Base-by-base conservation (phyloP, 106 monocot species). In the Acanthochlamys bracteata region DNA sequence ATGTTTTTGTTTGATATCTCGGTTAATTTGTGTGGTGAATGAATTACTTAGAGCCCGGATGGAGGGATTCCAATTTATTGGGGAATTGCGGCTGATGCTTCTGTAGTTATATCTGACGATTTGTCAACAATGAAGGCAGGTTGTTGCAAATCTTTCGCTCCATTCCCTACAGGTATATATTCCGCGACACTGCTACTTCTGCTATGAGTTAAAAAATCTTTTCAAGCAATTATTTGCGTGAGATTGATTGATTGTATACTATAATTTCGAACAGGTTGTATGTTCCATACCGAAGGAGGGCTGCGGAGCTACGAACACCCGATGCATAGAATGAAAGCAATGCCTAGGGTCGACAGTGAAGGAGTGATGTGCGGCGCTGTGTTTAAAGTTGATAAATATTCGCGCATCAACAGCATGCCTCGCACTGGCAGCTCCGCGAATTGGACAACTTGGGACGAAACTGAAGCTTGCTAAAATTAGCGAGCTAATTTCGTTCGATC, bases 341-440 rank as follows among this genome's bases (percentile, higher is more conserved):
- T 92, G 92, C 92, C 92, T 21, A 77, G 92, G 47, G 98, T 99
- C n/a, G 98, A 99, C 74, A 92, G 98, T 70, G 98, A 99, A 64
- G 98, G 98, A 24, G 73, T 80, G 17, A 86, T 99, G 85, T 99
- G 92, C 19, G 98, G 98, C 0, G 83, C 92, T 41, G 75, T 60
- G 68, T 99, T 99, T 81, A 92, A 82, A 69, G 98, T 99, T 20
- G 98, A 99, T 63, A 77, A 59, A 21, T 92, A 66, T 69, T 55
- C 88, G 43, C 75, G 83, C 64, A 73, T 99, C 72, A 91, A 80
- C 59, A 81, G 73, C 70, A 92, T 92, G 92, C 98, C 92, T 0
- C 71, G 98, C 16, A 91, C 92, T 17, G 98, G 98, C 8, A 92
- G 92, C 25, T 63, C 88, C 0, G 66, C 88, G 9, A 76, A 98